Evolutionary conservation across 768 basidiomycete species (phyloP).

Genomic region (Royoungia palumana): DNA sequence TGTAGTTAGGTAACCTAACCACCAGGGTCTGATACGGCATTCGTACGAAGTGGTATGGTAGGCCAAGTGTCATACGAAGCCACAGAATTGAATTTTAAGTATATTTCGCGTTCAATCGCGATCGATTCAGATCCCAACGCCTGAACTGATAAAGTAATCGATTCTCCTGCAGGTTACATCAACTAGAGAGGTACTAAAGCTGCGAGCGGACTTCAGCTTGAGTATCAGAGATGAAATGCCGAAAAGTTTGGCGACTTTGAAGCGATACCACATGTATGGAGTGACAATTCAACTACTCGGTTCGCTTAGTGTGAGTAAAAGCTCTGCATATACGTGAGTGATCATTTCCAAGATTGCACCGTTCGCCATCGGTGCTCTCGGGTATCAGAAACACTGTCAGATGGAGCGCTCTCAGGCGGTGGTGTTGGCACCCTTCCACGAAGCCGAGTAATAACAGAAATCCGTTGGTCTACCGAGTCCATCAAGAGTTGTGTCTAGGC

Average conservation of each 20-base stretch:
- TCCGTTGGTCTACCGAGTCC: slow-evolving; percentile 42
- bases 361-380: slow-evolving; percentile 37
- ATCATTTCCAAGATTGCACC: slow-evolving; percentile 36
- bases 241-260: too few relatives aligned
- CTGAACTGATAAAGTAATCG: too few relatives aligned
- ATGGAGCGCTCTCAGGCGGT: slow-evolving; percentile 26
- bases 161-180: too few relatives aligned
- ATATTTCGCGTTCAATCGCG: too few relatives aligned
- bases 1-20: neutral
- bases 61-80: neutral
- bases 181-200: too few relatives aligned
- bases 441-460: slow-evolving; percentile 51
- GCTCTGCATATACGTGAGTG: neutral
- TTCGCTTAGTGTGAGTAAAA: neutral
- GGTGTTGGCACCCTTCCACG: slow-evolving; percentile 50
- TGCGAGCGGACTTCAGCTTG: too few relatives aligned
- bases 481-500: neutral
- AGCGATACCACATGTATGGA: too few relatives aligned
- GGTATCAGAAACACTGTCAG: slow-evolving; percentile 16
- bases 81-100: neutral
- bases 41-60: neutral
- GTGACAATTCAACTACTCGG: too few relatives aligned
- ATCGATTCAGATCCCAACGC: too few relatives aligned
- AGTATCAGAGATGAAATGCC: too few relatives aligned
- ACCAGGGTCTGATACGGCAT: neutral